Conservation (phyloP, 495 filamentous ascomycete genomes). For the Pseudotulostoma volvatum region DNA sequence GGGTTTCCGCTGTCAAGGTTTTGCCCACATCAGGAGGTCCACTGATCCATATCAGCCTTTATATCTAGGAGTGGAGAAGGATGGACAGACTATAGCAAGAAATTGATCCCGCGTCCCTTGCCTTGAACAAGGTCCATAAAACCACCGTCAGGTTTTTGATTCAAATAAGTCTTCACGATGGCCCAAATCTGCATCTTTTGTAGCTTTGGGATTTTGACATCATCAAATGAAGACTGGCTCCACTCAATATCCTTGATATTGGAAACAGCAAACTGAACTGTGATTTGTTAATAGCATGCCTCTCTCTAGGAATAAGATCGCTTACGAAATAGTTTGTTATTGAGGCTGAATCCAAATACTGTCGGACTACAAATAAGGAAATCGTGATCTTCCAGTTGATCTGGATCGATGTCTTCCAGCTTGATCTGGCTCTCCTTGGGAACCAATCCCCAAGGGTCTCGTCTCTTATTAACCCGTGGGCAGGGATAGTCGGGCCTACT, state of each 20-base stretch:
- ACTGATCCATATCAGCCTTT: constrained; percentile 28
- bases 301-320: background rate
- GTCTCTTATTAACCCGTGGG: constrained; percentile 1
- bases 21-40: constrained; percentile 29
- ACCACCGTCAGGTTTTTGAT: constrained; percentile 1
- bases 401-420: constrained; percentile 5
- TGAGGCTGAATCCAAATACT: constrained; percentile 14
- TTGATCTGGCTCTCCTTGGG: constrained; percentile 3
- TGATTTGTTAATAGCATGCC: constrained; percentile 3
- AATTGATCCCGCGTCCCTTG: constrained; percentile 22
- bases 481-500: constrained; percentile 9
- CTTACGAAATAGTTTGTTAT: constrained; percentile 11
- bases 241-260: constrained; percentile 12
- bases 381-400: constrained; percentile 12
- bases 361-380: constrained; percentile 13
- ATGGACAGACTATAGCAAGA: constrained; percentile 13
- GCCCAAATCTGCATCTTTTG: constrained; percentile 11
- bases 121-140: constrained; percentile 19
- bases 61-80: background rate
- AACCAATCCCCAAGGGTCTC: background rate
- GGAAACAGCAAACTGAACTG: constrained; percentile 15
- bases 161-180: constrained; percentile 9
- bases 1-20: constrained; percentile 26
- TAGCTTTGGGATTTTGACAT: constrained; percentile 8
- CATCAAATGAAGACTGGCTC: constrained; percentile 10